Conservation (phyloP, 192 early-diverging fungal genomes). For the Coemansia sp. region DNA sequence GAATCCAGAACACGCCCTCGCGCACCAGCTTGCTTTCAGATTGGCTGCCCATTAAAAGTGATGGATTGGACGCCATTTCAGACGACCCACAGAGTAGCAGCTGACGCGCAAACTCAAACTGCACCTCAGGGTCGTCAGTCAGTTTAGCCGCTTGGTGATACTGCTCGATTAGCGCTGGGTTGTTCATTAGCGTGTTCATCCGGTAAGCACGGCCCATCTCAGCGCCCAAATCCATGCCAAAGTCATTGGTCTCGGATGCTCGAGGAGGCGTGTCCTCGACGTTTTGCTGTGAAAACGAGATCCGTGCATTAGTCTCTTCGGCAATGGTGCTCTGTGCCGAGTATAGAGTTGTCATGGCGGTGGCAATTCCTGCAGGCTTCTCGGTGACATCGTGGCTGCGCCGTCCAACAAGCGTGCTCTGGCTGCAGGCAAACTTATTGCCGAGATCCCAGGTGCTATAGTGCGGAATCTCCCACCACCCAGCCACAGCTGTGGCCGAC, state of each 20-base stretch:
- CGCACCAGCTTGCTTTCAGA: conserved; percentile 43
- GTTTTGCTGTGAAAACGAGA: conserved; percentile 32
- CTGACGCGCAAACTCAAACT: conserved; percentile 71
- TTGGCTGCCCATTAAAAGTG: conserved; percentile 15
- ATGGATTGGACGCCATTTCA: conserved; percentile 33
- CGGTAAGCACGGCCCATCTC: conserved; percentile 49
- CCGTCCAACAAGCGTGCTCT: conserved; percentile 48
- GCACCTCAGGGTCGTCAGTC: conserved; percentile 66
- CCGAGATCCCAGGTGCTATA: conserved; percentile 51
- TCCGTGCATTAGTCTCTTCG: conserved; percentile 33
- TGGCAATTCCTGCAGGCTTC: conserved; percentile 27
- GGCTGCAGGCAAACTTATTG: conserved; percentile 54
- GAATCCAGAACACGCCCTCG: conserved; percentile 54
- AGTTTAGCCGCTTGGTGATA: conserved; percentile 73
- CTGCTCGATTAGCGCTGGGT: conserved; percentile 48
- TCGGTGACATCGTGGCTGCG: conserved; percentile 35
- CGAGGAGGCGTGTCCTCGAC: conserved; percentile 19
- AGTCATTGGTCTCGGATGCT: conserved; percentile 25
- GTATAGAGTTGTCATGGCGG: conserved; percentile 42
- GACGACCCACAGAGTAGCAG: conserved; percentile 49
- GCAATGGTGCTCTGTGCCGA: conserved; percentile 43
- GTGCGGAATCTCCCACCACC: conserved; percentile 51
- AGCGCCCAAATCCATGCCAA: conserved; percentile 38
- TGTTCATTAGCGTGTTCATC: conserved; percentile 50
- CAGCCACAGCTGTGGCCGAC: conserved; percentile 19